Percentiles rank a stretch among this genome's conserved stretches.
phyloP scores from a whole-genome alignment of 768 basidiomycete species.

The Termitomyces sp. region DNA sequence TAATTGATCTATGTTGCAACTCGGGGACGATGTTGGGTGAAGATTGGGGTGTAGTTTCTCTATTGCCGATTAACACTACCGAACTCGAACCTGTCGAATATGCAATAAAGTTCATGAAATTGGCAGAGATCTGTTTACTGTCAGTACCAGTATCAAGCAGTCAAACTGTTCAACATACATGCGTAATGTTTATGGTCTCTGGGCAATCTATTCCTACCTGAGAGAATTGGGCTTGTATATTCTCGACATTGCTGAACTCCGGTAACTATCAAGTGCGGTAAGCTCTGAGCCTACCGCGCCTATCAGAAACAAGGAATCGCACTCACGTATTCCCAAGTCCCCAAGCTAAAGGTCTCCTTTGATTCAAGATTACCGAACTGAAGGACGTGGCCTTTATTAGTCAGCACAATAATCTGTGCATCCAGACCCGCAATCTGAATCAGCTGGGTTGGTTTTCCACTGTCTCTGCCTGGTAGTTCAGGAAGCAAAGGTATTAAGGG shows the following conservation, averaged over 20 bases:
- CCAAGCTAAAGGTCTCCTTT: conserved; percentile 31
- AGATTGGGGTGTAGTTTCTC: conserved; percentile 34
- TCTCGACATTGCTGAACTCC: conserved; percentile 60
- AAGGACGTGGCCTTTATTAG: conserved; percentile 74
- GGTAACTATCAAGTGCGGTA: conserved; percentile 46
- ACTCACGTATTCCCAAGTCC: conserved; percentile 71
- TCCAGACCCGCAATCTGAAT: conserved; percentile 82
- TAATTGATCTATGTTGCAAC: conserved; percentile 73
- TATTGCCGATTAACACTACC: conserved; percentile 69
- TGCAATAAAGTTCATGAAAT: conserved; percentile 76
- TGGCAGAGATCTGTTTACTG: conserved; percentile 71
- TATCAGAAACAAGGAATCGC: not conserved
- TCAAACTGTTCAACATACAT: conserved; percentile 45
- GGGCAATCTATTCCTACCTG: conserved; percentile 26
- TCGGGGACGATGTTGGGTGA: conserved; percentile 62
- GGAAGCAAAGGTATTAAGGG: conserved; percentile 62
- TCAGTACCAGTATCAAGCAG: not conserved
- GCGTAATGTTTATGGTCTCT: conserved; percentile 60
- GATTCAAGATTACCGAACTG: conserved; percentile 46
- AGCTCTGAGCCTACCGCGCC: not conserved
- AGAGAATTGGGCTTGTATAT: conserved; percentile 30
- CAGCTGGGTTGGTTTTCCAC: conserved; percentile 38
- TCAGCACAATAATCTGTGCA: conserved; percentile 70
- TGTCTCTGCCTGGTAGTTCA: conserved; percentile 28
- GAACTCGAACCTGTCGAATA: conserved; percentile 70